These are phyloP conservation scores for Hirschfeldia incana DNA, from an alignment of 345 rosid species.

Conservation along the genomic window DNA sequence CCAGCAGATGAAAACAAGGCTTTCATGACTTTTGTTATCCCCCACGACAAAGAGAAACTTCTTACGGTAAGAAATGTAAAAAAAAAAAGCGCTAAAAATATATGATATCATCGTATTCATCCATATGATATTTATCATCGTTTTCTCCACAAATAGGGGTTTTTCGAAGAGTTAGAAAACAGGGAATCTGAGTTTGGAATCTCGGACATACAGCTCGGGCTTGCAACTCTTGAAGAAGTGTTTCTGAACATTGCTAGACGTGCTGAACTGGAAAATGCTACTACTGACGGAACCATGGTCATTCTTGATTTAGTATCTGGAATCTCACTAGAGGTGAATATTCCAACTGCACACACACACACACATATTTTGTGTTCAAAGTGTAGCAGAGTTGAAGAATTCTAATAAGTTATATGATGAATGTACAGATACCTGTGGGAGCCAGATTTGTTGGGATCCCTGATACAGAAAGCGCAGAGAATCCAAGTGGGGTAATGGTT, in stretches of 20 bases:
- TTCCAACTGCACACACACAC: background rate
- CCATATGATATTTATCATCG: background rate
- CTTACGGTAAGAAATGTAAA: conserved; percentile 48
- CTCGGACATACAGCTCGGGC: conserved; percentile 81
- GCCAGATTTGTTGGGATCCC: conserved; percentile 80
- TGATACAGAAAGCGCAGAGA: conserved; percentile 56
- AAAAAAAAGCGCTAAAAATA: background rate
- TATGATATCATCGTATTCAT: conserved; percentile 2
- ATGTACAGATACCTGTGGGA: conserved; percentile 70
- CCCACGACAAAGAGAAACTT: conserved; percentile 68
- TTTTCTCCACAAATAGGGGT: conserved; percentile 34
- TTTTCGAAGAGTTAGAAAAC: conserved; percentile 65
- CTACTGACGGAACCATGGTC: conserved; percentile 64
- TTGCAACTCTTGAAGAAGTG: conserved; percentile 91
- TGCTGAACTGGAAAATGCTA: conserved; percentile 90
- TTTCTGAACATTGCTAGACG: conserved; percentile 81
- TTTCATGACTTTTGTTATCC: conserved; percentile 79
- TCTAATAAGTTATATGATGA: background rate
- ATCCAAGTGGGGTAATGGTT: conserved; percentile 76
- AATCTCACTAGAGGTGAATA: conserved; percentile 54
- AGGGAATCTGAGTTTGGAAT: conserved; percentile 65
- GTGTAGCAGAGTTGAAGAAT: background rate
- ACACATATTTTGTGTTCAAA: background rate
- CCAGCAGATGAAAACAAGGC: conserved; percentile 74
- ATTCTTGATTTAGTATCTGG: conserved; percentile 61